Base-by-base conservation (phyloP, 164 flowering plant genomes). In the Aristolochia fimbriata region DNA sequence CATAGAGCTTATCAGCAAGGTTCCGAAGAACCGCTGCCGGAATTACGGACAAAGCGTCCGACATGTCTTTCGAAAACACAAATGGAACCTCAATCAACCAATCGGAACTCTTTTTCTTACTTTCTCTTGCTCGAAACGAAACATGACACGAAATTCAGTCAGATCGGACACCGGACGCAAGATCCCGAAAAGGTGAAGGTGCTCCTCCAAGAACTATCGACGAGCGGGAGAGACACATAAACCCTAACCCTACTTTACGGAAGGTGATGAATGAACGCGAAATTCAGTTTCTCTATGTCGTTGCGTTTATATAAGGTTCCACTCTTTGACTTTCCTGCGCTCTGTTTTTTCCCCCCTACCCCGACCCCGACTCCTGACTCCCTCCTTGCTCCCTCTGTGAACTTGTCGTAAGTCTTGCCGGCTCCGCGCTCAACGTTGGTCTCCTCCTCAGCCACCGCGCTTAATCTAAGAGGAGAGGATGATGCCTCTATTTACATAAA, bases 1-100 rank as follows among this genome's bases (percentile, higher is more conserved):
- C 98, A 61, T 93, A 93, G 0, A 93, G 85, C 81, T 89, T 93
- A 60, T 93, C 97, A 11, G 94, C 74, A 31, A 93, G 84, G 64
- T 84, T 90, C 11, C 98, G 84, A 30, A 86, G 77, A 24, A 93
- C 97, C 4, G 78, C 41, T 0, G 94, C 70, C 2, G 96, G 90
- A 73, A 92, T 76, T 24, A 77, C 65, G 25, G 88, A 82, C 6
- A 75, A 61, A 31, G 77, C 83, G 52, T 92, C 91, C 23, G 79
- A 96, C 88, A 83, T 85, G 46, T 51, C 15, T 19, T 15, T 14
- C 20, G 48, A 23, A 33, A 43, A 43, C 25, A 4, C 6, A 4
- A 22, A 33, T n/a, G 14, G 43, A 37, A 37, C 43, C 43, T 37
- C 43, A 37, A 37, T 37, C 43, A 37, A 37, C 43, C 43, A 37